Evolutionary conservation across 179 eudicot genomes (phyloP).

Genomic region (Silene noctiflora): DNA sequence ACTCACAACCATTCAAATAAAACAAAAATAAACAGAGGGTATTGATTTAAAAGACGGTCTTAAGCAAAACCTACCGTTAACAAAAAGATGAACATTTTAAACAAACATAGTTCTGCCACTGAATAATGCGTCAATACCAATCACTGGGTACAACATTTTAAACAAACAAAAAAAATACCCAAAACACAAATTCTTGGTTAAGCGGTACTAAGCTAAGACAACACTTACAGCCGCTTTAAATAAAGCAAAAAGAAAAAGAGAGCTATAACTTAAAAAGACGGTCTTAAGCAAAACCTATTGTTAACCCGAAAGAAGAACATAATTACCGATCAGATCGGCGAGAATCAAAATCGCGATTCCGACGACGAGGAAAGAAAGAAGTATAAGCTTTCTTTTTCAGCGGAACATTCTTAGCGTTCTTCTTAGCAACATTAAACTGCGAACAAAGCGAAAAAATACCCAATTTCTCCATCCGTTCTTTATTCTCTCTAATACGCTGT

Average conservation of each 20-base stretch:
- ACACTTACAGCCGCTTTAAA: background rate
- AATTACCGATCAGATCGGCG: slow-evolving; percentile 48
- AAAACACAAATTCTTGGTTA: too few relatives aligned
- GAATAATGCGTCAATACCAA: background rate
- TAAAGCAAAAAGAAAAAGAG: background rate
- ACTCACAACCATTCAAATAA: too few relatives aligned
- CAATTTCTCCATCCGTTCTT: slow-evolving; percentile 50
- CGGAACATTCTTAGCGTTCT: background rate
- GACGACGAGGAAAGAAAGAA: slow-evolving; percentile 22
- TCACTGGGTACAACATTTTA: too few relatives aligned
- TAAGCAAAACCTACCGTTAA: too few relatives aligned
- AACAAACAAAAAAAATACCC: too few relatives aligned
- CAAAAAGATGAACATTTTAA: too few relatives aligned
- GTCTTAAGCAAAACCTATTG: background rate
- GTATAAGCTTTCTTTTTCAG: slow-evolving; percentile 2
- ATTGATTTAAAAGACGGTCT: too few relatives aligned
- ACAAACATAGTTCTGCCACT: background rate
- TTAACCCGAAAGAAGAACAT: background rate
- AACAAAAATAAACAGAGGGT: too few relatives aligned
- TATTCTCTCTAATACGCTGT: slow-evolving; percentile 55
- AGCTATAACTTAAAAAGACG: background rate
- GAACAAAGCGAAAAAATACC: slow-evolving; percentile 50
- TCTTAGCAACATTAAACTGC: slow-evolving; percentile 22
- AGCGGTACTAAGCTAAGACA: too few relatives aligned
- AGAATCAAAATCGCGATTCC: background rate